phyloP scores from a whole-genome alignment of 2,329 filamentous ascomycete genomes.

The Cryphonectria parasitica region DNA sequence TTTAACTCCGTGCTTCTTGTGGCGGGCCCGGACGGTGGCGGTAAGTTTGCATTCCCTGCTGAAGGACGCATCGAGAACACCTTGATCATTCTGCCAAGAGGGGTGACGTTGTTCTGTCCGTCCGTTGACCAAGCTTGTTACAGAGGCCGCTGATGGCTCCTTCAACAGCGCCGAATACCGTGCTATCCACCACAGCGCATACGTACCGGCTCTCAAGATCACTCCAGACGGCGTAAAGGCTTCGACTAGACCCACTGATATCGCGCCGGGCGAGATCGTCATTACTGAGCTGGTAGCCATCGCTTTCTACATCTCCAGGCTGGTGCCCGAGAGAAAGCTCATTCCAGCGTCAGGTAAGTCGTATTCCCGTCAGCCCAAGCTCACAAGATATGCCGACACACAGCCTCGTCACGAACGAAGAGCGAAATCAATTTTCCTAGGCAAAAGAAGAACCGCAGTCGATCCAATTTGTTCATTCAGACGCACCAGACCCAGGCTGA shows the following conservation, averaged over 20 bases:
- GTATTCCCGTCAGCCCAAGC: not conserved
- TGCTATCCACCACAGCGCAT: constrained; percentile 37
- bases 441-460: too few relatives aligned
- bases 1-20: constrained; percentile 25
- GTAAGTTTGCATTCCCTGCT: not conserved
- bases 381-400: too few relatives aligned
- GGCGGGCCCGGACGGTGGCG: not conserved
- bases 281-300: constrained; percentile 42
- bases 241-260: not conserved
- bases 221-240: constrained; percentile 22
- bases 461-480: not conserved
- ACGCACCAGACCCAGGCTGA: not conserved
- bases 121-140: constrained; percentile 29
- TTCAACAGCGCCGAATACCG: constrained; percentile 38
- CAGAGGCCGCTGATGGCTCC: constrained; percentile 38
- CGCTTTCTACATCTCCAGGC: constrained; percentile 36
- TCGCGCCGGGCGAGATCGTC: constrained; percentile 27
- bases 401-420: not conserved
- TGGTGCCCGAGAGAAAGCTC: not conserved
- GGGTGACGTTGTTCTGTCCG: constrained; percentile 17
- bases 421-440: not conserved
- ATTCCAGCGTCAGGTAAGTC: not conserved
- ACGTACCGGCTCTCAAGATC: constrained; percentile 39
- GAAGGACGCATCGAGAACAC: not conserved
- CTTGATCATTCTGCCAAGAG: not conserved